Evolutionary conservation across 352 stramenopile genomes (phyloP), one percentile per base, ranked within the genome.

Genomic region (Thalassiosira allenii): DNA sequence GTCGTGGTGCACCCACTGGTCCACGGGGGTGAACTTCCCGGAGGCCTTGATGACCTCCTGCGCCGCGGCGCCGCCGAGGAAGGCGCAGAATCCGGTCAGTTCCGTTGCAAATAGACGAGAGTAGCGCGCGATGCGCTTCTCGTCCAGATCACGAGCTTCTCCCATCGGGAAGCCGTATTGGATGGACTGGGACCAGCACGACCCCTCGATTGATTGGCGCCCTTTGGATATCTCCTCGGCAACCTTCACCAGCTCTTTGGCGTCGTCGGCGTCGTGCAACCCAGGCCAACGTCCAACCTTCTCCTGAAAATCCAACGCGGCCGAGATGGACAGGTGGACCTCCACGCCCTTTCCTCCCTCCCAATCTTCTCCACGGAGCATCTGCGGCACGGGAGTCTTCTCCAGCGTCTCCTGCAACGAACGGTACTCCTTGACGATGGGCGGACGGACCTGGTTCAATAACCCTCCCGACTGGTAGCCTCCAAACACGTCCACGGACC

Each of bases 1-100:
- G 57, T 90, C 83, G 40, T 88, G 75, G 74, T 88, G 79, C 32
- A 90, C 64, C 74, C 74, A 90, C 58, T 89, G 79, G 52, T 98
- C 91, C 67, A 99, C 97, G 20, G 97, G 97, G 23, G 96, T 98
- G 83, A 98, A 99, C 81, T 99, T 99, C 32, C 97, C 97, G 61
- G 95, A 97, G 80, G 95, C 97, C 86, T 99, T 99, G 44, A 99
- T 91, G 22, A 98, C 94, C 71, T 90, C 83, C 61, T 90, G 83
- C 12, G 79, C 83, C 30, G 66, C 78, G 1, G 74, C 74, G 41
- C 83, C 83, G 20, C 83, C 83, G 43, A 89, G 66, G 57, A 85
- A 87, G 0, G 83, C 83, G 73, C 83, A 89, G 63, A 89, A 87
- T 17, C 83, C 83, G 40, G 79, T 84, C 12, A 89, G 56, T 44